Evolutionary conservation across 495 filamentous ascomycete species (phyloP).

Genomic region (Penicillium riverlandense): DNA sequence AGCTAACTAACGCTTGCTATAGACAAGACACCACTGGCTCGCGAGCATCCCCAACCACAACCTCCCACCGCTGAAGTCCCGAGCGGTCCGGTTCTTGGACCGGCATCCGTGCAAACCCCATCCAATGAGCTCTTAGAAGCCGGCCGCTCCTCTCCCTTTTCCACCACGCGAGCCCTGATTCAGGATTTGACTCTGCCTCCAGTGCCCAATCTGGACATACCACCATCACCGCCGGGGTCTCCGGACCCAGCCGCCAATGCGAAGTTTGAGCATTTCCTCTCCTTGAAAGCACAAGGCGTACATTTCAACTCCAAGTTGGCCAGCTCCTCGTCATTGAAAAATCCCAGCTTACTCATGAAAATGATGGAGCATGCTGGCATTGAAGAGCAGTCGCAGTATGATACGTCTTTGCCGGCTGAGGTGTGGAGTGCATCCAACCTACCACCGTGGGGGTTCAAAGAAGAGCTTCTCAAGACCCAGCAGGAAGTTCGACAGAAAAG

Average conservation of each 20-base stretch:
- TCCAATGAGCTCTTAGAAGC: slow-evolving; percentile 12
- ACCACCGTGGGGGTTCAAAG: slow-evolving; percentile 66
- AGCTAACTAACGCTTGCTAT: slow-evolving; percentile 5
- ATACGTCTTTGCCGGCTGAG: slow-evolving; percentile 58
- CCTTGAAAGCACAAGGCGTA: slow-evolving; percentile 73
- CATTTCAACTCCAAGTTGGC: slow-evolving; percentile 88
- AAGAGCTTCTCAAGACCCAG: slow-evolving; percentile 60
- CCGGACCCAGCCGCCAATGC: slow-evolving; percentile 55
- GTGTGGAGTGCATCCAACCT: slow-evolving; percentile 62
- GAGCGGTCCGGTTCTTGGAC: slow-evolving; percentile 40
- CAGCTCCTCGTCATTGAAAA: slow-evolving; percentile 61
- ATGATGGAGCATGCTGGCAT: slow-evolving; percentile 77
- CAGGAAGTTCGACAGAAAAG: slow-evolving; percentile 49
- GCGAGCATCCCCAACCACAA: neutral
- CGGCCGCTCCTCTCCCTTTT: slow-evolving; percentile 61
- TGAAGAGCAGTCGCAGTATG: slow-evolving; percentile 60
- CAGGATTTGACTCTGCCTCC: slow-evolving; percentile 83
- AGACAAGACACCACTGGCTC: slow-evolving; percentile 1
- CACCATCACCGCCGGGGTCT: slow-evolving; percentile 74
- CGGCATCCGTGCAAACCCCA: slow-evolving; percentile 16
- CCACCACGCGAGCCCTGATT: slow-evolving; percentile 55
- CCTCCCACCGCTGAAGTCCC: slow-evolving; percentile 5
- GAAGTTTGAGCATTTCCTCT: slow-evolving; percentile 79
- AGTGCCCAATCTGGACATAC: slow-evolving; percentile 70
- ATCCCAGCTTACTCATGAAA: slow-evolving; percentile 73